Evolutionary conservation across 2,329 filamentous ascomycete species (phyloP), one percentile per base, ranked within the genome.

Genomic region (Penicillium sclerotigenum): DNA sequence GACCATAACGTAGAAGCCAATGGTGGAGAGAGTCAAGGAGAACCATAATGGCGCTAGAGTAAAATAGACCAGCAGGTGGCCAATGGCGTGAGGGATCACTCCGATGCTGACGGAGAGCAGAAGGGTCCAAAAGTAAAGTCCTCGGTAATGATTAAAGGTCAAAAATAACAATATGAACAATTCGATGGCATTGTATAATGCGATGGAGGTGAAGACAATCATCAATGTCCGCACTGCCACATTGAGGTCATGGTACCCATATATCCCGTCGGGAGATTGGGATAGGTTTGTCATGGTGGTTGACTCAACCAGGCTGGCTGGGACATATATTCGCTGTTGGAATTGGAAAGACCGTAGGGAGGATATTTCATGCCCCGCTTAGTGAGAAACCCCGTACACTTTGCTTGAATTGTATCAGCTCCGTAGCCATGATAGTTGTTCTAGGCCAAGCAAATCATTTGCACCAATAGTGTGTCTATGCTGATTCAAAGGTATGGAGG

Each of bases 1-100:
- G 1, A 87, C 80, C 81, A 86, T 85, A 7, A 75, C 62, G 59
- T 80, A 81, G 77, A 84, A 82, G 11, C 82, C 83, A 56, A 86
- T 62, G 5, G 75, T 76, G 36, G 80, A 72, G 2, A 80, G 58
- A 8, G 75, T 71, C 22, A 75, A 66, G 4, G 67, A 66, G 18
- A 73, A 51, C 67, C 74, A 76, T 24, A 68, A 26, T 24, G 63
- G 72, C 5, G 68, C 71, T 41, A 71, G 60, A 14, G 57, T 48
- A 24, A 74, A 75, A n/a, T 77, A 69, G 20, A 71, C 69, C 28
- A 79, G 59, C 11, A 77, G 64, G 28, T 77, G 73, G 47, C 73
- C 75, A 6, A 77, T 55, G 46, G 76, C 63, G 37, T 72, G 65
- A 3, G 71, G 73, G 8, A 73, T 68, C 6, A 74, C 71, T 3